Evolutionary conservation across 495 filamentous ascomycete species (phyloP).

Genomic region (Aspergillus nanangensis): DNA sequence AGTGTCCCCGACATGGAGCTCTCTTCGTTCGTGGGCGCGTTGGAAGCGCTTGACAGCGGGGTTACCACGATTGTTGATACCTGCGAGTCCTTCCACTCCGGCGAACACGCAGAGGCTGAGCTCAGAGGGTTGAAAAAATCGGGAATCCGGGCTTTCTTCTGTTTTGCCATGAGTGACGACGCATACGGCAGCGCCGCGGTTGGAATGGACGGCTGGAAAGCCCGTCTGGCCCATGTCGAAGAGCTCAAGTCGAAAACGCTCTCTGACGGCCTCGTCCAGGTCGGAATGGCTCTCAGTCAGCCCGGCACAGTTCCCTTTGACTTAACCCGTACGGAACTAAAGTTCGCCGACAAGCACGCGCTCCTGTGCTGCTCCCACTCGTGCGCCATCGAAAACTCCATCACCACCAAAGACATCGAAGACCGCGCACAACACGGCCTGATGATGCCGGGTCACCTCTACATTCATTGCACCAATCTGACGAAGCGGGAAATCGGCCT

Average conservation of each 20-base stretch:
- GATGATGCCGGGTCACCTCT: neutral
- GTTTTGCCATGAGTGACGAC: neutral
- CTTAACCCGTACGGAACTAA: neutral
- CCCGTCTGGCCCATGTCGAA: neutral
- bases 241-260: neutral
- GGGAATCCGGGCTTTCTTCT: neutral
- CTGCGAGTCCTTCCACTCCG: neutral
- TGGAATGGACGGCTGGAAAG: neutral
- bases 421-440: neutral
- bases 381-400: neutral
- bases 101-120: neutral
- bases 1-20: neutral
- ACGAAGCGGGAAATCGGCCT: neutral
- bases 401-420: neutral
- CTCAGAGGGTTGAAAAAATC: neutral
- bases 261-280: neutral
- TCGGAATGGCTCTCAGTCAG: neutral
- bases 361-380: neutral
- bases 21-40: neutral
- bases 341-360: neutral
- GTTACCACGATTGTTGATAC: neutral
- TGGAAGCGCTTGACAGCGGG: neutral
- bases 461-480: neutral
- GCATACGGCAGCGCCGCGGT: neutral
- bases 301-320: neutral